Evolutionary conservation across 2,329 filamentous ascomycete genomes (phyloP).

Genomic region (Paraconiothyrium sp.): DNA sequence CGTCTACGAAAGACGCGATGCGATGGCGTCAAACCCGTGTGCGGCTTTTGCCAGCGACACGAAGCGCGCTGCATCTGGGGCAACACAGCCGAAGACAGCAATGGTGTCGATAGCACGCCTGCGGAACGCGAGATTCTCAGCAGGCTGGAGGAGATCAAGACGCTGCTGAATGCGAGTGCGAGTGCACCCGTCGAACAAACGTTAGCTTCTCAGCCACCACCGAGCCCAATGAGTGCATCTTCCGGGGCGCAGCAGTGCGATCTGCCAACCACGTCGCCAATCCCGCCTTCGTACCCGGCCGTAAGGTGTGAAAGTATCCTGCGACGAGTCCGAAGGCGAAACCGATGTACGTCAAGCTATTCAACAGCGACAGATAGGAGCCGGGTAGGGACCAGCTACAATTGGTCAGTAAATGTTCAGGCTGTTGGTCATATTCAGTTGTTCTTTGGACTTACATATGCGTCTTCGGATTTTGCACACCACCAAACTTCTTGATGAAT

Average conservation of each 20-base stretch:
- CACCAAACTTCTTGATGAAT: slow-evolving; percentile 16
- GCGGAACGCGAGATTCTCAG: slow-evolving; percentile 15
- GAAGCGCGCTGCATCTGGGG: slow-evolving; percentile 14
- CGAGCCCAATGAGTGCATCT: not conserved
- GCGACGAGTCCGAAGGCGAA: slow-evolving; percentile 18
- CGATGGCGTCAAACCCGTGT: slow-evolving; percentile 15
- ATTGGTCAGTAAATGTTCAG: not conserved
- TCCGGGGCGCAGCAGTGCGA: not conserved
- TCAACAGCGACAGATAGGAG: slow-evolving; percentile 17
- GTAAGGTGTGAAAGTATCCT: slow-evolving; percentile 14
- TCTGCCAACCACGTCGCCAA: not conserved
- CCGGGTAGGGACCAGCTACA: slow-evolving; percentile 9
- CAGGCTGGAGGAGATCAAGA: slow-evolving; percentile 14
- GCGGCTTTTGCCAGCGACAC: slow-evolving; percentile 17
- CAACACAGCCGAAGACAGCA: not conserved
- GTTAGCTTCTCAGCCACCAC: not conserved
- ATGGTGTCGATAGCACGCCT: slow-evolving; percentile 6
- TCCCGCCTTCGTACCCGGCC: not conserved
- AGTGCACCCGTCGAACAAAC: too few relatives aligned
- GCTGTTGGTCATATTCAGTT: not conserved
- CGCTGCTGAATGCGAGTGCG: not conserved
- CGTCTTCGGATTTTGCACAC: not conserved
- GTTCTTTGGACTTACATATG: not conserved
- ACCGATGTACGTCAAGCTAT: slow-evolving; percentile 15
- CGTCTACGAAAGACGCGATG: slow-evolving; percentile 16